Conservation (phyloP, 2,329 filamentous ascomycete species). For the Ophiostoma piceae region DNA sequence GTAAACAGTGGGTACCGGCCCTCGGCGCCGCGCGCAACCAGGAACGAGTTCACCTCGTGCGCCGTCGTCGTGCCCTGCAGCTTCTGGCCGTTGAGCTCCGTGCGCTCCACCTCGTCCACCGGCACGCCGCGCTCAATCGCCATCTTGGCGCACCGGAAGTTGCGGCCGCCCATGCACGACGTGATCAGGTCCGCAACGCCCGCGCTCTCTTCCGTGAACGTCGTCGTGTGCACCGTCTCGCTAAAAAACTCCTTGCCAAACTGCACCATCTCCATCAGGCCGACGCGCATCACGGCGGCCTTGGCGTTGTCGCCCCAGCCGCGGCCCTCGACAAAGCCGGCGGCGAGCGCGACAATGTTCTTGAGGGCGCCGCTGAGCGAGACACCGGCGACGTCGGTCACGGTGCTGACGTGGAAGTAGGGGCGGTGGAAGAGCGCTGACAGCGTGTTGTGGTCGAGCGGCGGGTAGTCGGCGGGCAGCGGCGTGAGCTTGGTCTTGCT, state of each 20-base stretch:
- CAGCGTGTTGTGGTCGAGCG: slow-evolving; percentile 78
- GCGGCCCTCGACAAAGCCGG: slow-evolving; percentile 89
- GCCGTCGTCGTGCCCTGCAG: slow-evolving; percentile 91
- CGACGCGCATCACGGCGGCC: slow-evolving; percentile 95
- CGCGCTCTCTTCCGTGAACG: slow-evolving; percentile 94
- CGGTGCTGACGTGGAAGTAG: slow-evolving; percentile 95
- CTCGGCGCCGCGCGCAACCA: slow-evolving; percentile 72
- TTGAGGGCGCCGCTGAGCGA: slow-evolving; percentile 92
- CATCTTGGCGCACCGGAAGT: slow-evolving; percentile 90
- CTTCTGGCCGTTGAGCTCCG: slow-evolving; percentile 93
- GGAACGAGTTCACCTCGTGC: slow-evolving; percentile 81
- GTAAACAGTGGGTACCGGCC: slow-evolving; percentile 88
- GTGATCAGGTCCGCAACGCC: slow-evolving; percentile 96
- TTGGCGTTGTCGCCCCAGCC: slow-evolving; percentile 99
- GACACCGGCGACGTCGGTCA: slow-evolving; percentile 92
- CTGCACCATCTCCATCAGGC: slow-evolving; percentile 91
- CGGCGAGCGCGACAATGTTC: slow-evolving; percentile 91
- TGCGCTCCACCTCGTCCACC: slow-evolving; percentile 81
- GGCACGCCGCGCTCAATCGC: slow-evolving; percentile 71
- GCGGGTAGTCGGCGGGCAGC: slow-evolving; percentile 75
- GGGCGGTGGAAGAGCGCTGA: slow-evolving; percentile 86
- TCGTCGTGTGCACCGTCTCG: slow-evolving; percentile 70
- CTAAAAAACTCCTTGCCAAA: slow-evolving; percentile 93
- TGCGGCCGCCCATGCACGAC: slow-evolving; percentile 83
- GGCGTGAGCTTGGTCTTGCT: slow-evolving; percentile 67